phyloP scores from a whole-genome alignment of 129 eudicot genomes.

The Apium graveolens region DNA sequence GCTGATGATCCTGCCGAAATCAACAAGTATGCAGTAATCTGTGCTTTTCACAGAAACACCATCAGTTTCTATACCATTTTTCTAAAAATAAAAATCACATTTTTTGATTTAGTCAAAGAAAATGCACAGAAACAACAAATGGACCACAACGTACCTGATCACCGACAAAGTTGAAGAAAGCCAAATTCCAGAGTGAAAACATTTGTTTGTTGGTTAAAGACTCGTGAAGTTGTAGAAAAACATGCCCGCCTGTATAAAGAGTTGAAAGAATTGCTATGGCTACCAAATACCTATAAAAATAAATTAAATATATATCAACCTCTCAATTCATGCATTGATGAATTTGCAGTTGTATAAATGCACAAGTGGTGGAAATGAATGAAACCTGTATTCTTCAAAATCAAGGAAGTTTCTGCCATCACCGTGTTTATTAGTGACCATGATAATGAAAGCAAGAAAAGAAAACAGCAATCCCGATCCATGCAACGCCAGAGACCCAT shows the following conservation, averaged over 20 bases:
- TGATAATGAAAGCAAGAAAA: conserved; percentile 59
- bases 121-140: not conserved
- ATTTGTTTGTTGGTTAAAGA: conserved; percentile 38
- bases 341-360: no score
- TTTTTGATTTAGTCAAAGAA: not conserved
- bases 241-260: conserved; percentile 70
- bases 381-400: conserved; percentile 60
- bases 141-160: conserved; percentile 77
- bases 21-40: conserved; percentile 45
- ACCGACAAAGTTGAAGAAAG: conserved; percentile 51
- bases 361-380: not conserved
- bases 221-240: conserved; percentile 51
- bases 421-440: conserved; percentile 70
- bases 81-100: not conserved
- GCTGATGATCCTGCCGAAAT: conserved; percentile 84
- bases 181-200: conserved; percentile 31
- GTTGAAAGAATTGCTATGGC: conserved; percentile 78
- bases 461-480: conserved; percentile 48
- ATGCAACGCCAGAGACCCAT: conserved; percentile 38
- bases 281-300: conserved; percentile 52
- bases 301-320: not conserved
- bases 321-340: not conserved
- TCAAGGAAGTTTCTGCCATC: conserved; percentile 46
- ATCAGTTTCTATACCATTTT: not conserved
- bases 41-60: not conserved